These are phyloP conservation scores for Fomitiporia mediterranea DNA, from an alignment of 1,284 basidiomycete genomes.

Conservation along the genomic window DNA sequence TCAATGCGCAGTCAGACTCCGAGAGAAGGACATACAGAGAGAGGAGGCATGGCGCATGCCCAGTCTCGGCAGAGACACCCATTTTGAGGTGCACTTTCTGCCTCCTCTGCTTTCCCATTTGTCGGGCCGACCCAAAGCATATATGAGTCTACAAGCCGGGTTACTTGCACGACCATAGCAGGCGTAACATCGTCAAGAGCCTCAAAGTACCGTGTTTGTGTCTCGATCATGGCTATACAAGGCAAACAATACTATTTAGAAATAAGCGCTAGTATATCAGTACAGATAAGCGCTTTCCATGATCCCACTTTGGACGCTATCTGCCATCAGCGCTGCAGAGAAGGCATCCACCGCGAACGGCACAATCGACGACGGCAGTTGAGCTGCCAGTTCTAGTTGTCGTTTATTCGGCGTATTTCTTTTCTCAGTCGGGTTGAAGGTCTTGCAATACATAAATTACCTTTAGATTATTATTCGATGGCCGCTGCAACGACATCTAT, in stretches of 20 bases:
- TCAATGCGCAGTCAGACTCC: conserved; percentile 16
- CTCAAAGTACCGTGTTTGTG: conserved; percentile 43
- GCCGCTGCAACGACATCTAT: too few species aligned
- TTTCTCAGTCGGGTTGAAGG: too few species aligned
- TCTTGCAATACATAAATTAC: too few species aligned
- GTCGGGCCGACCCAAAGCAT: conserved; percentile 78
- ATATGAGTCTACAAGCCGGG: conserved; percentile 64
- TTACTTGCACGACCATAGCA: conserved; percentile 65
- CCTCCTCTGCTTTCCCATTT: conserved; percentile 43
- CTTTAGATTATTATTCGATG: too few species aligned
- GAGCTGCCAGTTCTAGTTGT: too few species aligned
- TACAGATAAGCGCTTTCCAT: too few species aligned
- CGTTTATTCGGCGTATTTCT: too few species aligned
- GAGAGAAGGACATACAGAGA: conserved; percentile 33
- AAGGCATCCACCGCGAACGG: too few species aligned
- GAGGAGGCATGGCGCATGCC: conserved; percentile 78
- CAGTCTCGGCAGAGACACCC: conserved; percentile 71
- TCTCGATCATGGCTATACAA: conserved; percentile 26
- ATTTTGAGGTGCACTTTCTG: conserved; percentile 41
- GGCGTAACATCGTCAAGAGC: conserved; percentile 47
- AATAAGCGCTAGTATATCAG: too few species aligned
- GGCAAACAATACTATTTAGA: background rate
- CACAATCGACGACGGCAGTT: too few species aligned
- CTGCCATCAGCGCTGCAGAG: too few species aligned
- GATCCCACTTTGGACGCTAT: too few species aligned